These are phyloP conservation scores for Crithidia mellificae DNA, from an alignment of 208 protist genomes.

Conservation along the genomic window DNA sequence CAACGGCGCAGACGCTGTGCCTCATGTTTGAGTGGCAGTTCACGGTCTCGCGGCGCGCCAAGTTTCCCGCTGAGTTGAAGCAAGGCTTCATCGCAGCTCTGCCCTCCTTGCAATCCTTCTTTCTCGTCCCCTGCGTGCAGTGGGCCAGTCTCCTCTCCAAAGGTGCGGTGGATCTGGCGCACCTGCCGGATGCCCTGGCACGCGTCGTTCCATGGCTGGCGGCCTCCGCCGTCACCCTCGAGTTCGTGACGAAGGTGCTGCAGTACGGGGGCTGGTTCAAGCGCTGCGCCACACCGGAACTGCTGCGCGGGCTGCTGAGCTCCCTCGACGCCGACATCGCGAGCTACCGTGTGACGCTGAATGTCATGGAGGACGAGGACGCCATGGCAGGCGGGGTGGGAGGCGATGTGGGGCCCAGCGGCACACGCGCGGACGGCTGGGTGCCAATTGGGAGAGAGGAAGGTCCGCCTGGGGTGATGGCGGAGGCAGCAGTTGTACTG, in stretches of 20 bases:
- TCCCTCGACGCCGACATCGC: constrained; percentile 36
- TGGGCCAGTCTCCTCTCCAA: background rate
- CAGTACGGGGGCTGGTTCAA: constrained; percentile 43
- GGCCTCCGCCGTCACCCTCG: constrained; percentile 15
- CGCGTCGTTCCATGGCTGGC: background rate
- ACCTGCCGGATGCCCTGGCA: background rate
- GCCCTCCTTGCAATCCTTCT: constrained; percentile 9
- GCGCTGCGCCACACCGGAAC: constrained; percentile 18
- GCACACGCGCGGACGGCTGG: constrained; percentile 5
- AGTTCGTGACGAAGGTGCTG: constrained; percentile 39
- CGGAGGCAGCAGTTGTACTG: constrained; percentile 13
- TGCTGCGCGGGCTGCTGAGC: constrained; percentile 32
- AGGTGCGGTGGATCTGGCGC: background rate
- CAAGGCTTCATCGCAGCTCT: constrained; percentile 18
- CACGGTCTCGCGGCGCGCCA: background rate
- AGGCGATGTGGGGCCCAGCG: background rate
- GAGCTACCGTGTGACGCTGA: constrained; percentile 20
- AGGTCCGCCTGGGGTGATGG: background rate
- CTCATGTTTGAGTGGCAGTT: constrained; percentile 33
- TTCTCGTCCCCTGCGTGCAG: constrained; percentile 15
- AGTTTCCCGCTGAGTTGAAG: constrained; percentile 25
- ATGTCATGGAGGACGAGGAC: constrained; percentile 13
- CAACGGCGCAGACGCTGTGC: constrained; percentile 17
- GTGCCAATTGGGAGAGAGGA: background rate
- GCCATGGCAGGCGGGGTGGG: background rate